These are phyloP conservation scores for Penicillium paradoxum DNA, from an alignment of 495 filamentous ascomycete genomes.

Conservation along the genomic window DNA sequence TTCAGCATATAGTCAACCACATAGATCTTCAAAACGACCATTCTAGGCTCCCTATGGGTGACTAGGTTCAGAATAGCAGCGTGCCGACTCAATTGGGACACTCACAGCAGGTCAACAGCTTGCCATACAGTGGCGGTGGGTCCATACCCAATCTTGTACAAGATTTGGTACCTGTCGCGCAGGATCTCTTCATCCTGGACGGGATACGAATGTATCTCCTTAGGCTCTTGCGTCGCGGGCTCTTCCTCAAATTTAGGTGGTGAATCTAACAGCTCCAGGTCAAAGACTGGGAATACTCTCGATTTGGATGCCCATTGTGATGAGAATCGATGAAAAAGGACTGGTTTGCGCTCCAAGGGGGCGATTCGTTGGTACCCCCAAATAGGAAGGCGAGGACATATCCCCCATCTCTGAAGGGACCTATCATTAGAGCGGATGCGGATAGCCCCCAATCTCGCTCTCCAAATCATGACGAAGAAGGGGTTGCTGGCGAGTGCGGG, in stretches of 20 bases:
- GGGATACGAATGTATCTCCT: not conserved
- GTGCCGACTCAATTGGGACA: not conserved
- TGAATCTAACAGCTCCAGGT: not conserved
- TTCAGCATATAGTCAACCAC: constrained; percentile 1
- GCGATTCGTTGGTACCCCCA: not conserved
- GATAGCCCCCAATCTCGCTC: not conserved
- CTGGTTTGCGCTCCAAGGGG: not conserved
- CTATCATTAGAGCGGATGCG: not conserved
- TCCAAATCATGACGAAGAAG: not conserved
- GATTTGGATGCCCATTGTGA: constrained; percentile 3
- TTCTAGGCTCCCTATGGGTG: not conserved
- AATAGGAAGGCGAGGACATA: not conserved
- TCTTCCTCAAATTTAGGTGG: not conserved
- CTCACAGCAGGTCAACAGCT: not conserved
- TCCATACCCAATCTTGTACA: not conserved
- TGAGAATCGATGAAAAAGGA: not conserved
- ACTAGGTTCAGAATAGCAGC: not conserved
- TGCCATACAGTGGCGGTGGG: not conserved
- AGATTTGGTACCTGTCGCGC: not conserved
- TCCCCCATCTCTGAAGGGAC: not conserved
- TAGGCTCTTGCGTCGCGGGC: not conserved
- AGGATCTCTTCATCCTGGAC: not conserved
- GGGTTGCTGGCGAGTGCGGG: not conserved
- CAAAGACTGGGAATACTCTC: not conserved
- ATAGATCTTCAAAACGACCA: constrained; percentile 6